Conservation (phyloP, 2,329 filamentous ascomycete species). For the Xylariaceae sp. region DNA sequence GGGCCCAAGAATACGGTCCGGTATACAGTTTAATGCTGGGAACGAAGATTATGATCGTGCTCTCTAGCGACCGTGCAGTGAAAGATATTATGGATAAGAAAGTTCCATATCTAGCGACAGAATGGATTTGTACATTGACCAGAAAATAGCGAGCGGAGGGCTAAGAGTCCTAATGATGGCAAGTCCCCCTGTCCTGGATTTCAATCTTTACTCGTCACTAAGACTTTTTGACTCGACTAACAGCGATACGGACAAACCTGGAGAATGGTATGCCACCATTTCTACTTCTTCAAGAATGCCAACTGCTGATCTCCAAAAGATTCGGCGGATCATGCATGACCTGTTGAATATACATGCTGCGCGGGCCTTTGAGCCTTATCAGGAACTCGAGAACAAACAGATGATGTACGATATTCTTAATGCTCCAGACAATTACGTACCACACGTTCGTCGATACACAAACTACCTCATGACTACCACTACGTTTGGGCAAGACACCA, state of each 20-base stretch:
- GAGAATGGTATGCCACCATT: slow-evolving; percentile 29
- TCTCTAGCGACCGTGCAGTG: slow-evolving; percentile 49
- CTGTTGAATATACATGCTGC: slow-evolving; percentile 51
- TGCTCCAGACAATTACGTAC: slow-evolving; percentile 44
- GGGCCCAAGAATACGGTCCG: slow-evolving; percentile 54
- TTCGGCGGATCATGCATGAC: slow-evolving; percentile 45
- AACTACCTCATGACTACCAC: slow-evolving; percentile 52
- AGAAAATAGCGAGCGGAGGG: slow-evolving; percentile 28
- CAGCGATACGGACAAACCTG: slow-evolving; percentile 34
- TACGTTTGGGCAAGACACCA: slow-evolving; percentile 49
- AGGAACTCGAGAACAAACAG: slow-evolving; percentile 57
- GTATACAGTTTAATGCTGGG: slow-evolving; percentile 57
- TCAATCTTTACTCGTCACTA: neutral
- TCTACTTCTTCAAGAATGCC: neutral
- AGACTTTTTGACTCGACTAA: neutral
- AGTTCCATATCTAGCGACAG: slow-evolving; percentile 54
- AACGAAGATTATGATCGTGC: slow-evolving; percentile 51
- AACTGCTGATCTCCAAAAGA: neutral
- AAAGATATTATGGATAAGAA: slow-evolving; percentile 56
- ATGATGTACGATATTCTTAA: slow-evolving; percentile 55
- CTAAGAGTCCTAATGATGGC: slow-evolving; percentile 21
- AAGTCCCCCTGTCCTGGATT: neutral
- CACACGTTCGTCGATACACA: slow-evolving; percentile 51
- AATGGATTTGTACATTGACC: slow-evolving; percentile 49
- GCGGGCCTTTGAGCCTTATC: slow-evolving; percentile 55